Evolutionary conservation across 1,139 yeast species (phyloP), one percentile per base, ranked within the genome.

Genomic region (Yamadazyma friedrichii): DNA sequence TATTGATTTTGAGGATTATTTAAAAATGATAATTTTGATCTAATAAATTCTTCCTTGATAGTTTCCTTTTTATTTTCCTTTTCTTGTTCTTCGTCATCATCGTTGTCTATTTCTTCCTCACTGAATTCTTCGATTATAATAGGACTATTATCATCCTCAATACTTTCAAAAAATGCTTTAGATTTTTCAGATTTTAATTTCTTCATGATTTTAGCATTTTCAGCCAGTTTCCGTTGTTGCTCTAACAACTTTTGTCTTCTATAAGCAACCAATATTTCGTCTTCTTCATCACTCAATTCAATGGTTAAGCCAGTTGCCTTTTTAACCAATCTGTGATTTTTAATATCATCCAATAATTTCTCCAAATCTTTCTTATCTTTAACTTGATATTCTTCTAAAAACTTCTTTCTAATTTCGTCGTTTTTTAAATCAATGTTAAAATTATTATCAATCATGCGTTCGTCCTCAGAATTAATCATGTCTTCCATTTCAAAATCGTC

Each of bases 271-370:
- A 76, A 64, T 41, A 83, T 69, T 39, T 78, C 82, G 47, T 81
- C 86, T 49, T 79, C 86, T 56, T 83, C 88, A 35, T 76, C 78
- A 53, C 83, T 76, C 43, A 85, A 71, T 45, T 86, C 91, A 35
- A 85, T 64, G 45, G 82, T 88, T 36, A 79, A 70, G 2, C 76
- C 78, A 15, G 74, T 74, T 4, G 39, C 40, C 45, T 88, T 74
- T 51, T 81, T 85, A 31, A 88, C 73, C 58, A 88, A 79, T 28
- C 83, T 84, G 50, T 95, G 97, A 44, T 84, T 84, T 51, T 86
- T 84, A 41, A 91, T 76, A 61, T 91, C 98, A 45, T 83, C 86
- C 50, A 86, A 74, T 41, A 91, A 78, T 58, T 78, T 83, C 56
- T 83, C 84, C 44, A 91, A 80, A 63, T 84, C 76, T 45, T 77